These are phyloP conservation scores for Pleurotus giganteus DNA, from an alignment of 768 basidiomycete genomes.

Conservation along the genomic window DNA sequence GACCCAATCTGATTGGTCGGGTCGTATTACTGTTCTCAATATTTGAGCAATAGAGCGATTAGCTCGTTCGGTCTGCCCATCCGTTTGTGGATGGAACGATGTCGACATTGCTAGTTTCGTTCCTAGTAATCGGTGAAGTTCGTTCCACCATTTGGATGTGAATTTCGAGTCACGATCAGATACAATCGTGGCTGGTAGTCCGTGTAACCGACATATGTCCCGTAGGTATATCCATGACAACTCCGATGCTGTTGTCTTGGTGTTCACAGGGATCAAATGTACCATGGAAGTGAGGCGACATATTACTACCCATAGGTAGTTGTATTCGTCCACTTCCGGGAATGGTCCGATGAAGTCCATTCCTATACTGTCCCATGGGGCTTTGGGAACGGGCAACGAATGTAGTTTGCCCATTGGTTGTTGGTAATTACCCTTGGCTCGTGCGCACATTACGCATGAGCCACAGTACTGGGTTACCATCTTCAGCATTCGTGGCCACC, in stretches of 20 bases:
- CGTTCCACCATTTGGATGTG: conserved; percentile 32
- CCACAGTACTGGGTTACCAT: conserved; percentile 22
- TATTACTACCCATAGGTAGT: conserved; percentile 30
- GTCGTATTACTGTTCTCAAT: conserved; percentile 18
- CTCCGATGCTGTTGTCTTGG: conserved; percentile 20
- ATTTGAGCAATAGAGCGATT: conserved; percentile 30
- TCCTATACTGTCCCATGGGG: conserved; percentile 34
- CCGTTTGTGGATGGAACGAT: conserved; percentile 41
- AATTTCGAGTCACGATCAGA: conserved; percentile 35
- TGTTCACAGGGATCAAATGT: conserved; percentile 27
- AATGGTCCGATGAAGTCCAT: conserved; percentile 40
- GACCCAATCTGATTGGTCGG: conserved; percentile 32
- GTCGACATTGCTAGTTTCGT: conserved; percentile 31
- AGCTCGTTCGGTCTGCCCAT: conserved; percentile 27
- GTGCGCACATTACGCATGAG: conserved; percentile 21
- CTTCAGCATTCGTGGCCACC: conserved; percentile 22
- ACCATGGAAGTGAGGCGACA: conserved; percentile 29
- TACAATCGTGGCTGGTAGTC: conserved; percentile 26
- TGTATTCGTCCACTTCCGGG: conserved; percentile 22
- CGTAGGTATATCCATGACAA: conserved; percentile 27
- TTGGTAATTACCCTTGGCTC: conserved; percentile 16
- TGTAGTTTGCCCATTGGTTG: conserved; percentile 27
- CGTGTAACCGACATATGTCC: conserved; percentile 28
- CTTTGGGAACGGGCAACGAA: conserved; percentile 21
- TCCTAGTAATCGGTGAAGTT: conserved; percentile 23